Base-by-base conservation (phyloP, 2,329 filamentous ascomycete species). In the Fusarium sp. region DNA sequence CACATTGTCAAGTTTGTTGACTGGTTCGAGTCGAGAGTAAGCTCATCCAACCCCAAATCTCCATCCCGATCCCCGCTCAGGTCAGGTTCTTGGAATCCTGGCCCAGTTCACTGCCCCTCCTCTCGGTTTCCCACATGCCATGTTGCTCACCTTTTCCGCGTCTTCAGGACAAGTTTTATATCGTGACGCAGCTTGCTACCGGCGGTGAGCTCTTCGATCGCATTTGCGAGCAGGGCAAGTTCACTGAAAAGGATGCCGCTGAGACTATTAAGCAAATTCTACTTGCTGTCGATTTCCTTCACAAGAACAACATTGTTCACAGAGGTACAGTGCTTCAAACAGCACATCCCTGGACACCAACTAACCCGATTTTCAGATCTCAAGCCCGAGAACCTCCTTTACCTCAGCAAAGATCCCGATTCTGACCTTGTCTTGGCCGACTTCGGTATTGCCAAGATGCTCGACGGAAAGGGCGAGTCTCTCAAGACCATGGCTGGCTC, bases 401-500 rank as follows among this genome's bases (percentile, higher is more conserved):
- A 99, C 82, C 90, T 97, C 56, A 97, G 93, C 71, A 90, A 88
- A 74, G 91, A 93, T 47, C 79, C 89, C 30, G 86, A 95, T 74
- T 98, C 96, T 19, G 91, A 95, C 72, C 90, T 99, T 32, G 95
- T 99, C 13, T 89, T 99, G 67, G 96, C 96, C 64, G 96, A 99
- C 82, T 99, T 99, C 79, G 96, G 97, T 81, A 99, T 99, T 80
- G 96, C 96, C 60, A 99, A 99, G 86, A 98, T 97, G 89, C 89
- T 99, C 40, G 95, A 97, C 80, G 93, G 88, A 76, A 94, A 95
- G 76, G 91, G 95, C 74, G 95, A 97, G 79, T 94, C 97, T 49
- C 89, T 99, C 72, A 98, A 95, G 76, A 98, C 95, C 58, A 99
- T 99, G 96, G 96, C 96, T 47, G 96, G 96, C 47, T 98, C 96